Base-by-base conservation (phyloP, 352 stramenopile species). In the Thalassiosira hispida region DNA sequence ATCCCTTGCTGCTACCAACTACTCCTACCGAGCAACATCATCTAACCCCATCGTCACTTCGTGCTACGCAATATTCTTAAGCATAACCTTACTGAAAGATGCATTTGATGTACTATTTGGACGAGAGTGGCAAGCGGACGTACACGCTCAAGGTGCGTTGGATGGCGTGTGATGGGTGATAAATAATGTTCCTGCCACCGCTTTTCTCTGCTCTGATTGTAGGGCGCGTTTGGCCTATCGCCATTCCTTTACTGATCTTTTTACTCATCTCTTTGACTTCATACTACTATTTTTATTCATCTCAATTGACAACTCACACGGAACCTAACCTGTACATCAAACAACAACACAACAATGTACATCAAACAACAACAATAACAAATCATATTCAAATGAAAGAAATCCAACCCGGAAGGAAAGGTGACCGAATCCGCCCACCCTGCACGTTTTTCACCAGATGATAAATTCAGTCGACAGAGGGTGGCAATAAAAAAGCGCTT, bases 41-140 rank as follows among this genome's bases (percentile, higher is more conserved):
- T 38, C n/a, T n/a, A n/a, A n/a, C n/a, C n/a, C n/a, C n/a, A n/a
- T n/a, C n/a, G n/a, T n/a, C n/a, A 44, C 12, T 12, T 44, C 35
- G 6, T 44, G 12, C 35, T 44, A 44, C 35, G 12, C 6, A 44
- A 44, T 44, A 44, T 12, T 53, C 6, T 22, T 25, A 53, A 27
- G 22, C 9, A 25, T 2, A 6, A 7, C 31, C 31, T 22, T 12
- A 47, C 35, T 11, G 18, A 18, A 66, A 66, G 12, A 99, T 99
- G 97, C 97, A 99, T 91, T 95, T 99, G 77, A 99, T 99, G 97
- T 99, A 98, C 90, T 98, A 99, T 91, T 82, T 98, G 46, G 96
- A 97, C 81, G 90, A 85, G 18, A 93, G 95, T 84, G 97, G 97
- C 81, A 98, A 99, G 89, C 93, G 97, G 57, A 96, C 98, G 18